Percentiles rank a stretch among this genome's conserved stretches.
phyloP scores from a whole-genome alignment of 768 basidiomycete species.

The Termitomyces sp. region DNA sequence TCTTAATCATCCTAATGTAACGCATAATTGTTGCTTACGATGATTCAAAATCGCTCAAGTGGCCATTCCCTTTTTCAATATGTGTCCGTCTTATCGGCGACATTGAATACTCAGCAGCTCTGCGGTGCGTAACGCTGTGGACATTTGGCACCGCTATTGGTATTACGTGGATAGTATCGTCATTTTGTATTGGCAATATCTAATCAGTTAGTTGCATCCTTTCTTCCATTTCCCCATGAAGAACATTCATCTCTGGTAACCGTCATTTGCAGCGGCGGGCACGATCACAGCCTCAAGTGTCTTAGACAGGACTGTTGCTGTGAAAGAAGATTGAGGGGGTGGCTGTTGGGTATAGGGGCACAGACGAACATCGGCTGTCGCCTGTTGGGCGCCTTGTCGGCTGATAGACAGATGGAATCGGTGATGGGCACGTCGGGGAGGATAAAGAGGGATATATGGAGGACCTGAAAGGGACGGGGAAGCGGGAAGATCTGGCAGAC shows the following conservation, averaged over 20 bases:
- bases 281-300: background rate
- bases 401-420: no score
- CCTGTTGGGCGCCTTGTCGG: background rate
- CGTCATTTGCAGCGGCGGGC: background rate
- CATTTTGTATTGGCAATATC: background rate
- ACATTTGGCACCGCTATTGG: no score
- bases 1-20: no score
- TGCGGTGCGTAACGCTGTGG: no score
- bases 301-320: constrained; percentile 4
- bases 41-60: no score
- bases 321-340: constrained; percentile 8
- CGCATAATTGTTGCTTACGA: no score
- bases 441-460: background rate
- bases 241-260: constrained; percentile 9
- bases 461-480: background rate
- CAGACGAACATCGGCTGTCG: background rate
- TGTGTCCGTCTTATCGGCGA: no score
- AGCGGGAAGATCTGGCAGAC: constrained; percentile 9
- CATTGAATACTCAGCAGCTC: no score
- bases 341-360: constrained; percentile 4
- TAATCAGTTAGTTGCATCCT: background rate
- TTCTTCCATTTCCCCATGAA: background rate
- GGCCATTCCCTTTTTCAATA: no score
- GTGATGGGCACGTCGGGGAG: background rate
- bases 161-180: background rate